Conservation (phyloP, 2,329 filamentous ascomycete species). For the Fusarium stilboides region DNA sequence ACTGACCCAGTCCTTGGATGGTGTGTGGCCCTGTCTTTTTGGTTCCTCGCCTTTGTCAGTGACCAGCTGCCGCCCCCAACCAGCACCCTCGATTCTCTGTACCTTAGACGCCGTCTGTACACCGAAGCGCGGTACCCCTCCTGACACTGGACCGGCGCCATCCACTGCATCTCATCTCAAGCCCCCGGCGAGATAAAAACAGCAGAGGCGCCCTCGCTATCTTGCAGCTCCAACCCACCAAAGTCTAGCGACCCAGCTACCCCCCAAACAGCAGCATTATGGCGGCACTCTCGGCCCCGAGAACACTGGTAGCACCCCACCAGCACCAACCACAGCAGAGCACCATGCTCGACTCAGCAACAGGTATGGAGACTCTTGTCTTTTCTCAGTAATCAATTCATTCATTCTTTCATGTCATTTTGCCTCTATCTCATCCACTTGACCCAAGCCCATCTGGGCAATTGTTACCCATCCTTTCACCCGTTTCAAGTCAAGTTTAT, state of each 20-base stretch:
- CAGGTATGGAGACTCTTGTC: slow-evolving; percentile 44
- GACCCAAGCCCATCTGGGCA: slow-evolving; percentile 19
- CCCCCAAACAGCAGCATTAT: slow-evolving; percentile 35
- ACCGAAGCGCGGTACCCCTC: slow-evolving; percentile 45
- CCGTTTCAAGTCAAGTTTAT: slow-evolving; percentile 23
- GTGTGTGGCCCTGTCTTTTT: slow-evolving; percentile 48
- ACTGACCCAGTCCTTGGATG: slow-evolving; percentile 38
- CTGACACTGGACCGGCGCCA: slow-evolving; percentile 26
- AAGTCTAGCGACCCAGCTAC: slow-evolving; percentile 2
- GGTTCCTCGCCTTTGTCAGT: slow-evolving; percentile 46
- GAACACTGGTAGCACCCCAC: slow-evolving; percentile 44
- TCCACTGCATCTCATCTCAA: slow-evolving; percentile 21
- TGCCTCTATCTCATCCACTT: slow-evolving; percentile 17
- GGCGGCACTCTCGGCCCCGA: slow-evolving; percentile 48
- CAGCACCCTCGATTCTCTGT: slow-evolving; percentile 27
- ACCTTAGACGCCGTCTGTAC: slow-evolving; percentile 44
- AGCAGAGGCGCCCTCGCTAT: slow-evolving; percentile 35
- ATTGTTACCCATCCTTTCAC: slow-evolving; percentile 14
- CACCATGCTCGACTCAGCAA: slow-evolving; percentile 41
- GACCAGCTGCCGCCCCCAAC: slow-evolving; percentile 43
- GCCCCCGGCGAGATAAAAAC: slow-evolving; percentile 33
- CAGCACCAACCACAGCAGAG: slow-evolving; percentile 45
- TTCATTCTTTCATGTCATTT: slow-evolving; percentile 31
- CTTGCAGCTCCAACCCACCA: slow-evolving; percentile 7
- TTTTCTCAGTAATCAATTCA: slow-evolving; percentile 34